These are phyloP conservation scores for Aschersonia sp. DNA, from an alignment of 2,329 filamentous ascomycete genomes.

Conservation along the genomic window DNA sequence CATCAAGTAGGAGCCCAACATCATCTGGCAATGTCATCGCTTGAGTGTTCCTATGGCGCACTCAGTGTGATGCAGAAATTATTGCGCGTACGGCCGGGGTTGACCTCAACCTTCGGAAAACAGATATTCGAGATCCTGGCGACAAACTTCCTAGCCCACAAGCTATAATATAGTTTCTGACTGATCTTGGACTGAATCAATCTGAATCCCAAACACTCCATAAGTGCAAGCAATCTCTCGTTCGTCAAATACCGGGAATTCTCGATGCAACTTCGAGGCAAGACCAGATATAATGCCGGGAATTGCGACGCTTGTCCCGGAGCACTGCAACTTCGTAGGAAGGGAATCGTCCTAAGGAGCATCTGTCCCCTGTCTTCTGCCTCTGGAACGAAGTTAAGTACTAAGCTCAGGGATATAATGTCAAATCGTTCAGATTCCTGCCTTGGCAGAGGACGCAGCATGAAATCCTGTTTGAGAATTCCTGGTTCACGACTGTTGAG, in stretches of 20 bases:
- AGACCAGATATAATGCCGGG: constrained; percentile 71
- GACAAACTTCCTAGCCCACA: constrained; percentile 49
- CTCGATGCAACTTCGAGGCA: constrained; percentile 73
- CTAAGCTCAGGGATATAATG: constrained; percentile 79
- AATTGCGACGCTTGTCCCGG: constrained; percentile 21
- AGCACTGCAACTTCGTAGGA: constrained; percentile 32
- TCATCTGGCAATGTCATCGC: neutral
- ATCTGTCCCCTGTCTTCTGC: constrained; percentile 64
- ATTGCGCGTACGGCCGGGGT: constrained; percentile 63
- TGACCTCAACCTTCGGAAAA: constrained; percentile 55
- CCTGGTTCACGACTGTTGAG: constrained; percentile 70
- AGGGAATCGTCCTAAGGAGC: constrained; percentile 61
- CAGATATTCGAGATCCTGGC: constrained; percentile 5
- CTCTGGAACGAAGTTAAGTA: constrained; percentile 87
- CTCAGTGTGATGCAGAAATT: constrained; percentile 74
- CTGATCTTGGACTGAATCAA: constrained; percentile 55
- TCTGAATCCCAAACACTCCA: constrained; percentile 62
- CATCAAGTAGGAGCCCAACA: neutral
- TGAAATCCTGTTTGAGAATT: constrained; percentile 86
- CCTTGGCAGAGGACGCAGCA: constrained; percentile 64
- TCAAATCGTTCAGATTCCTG: constrained; percentile 57
- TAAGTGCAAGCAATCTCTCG: constrained; percentile 51
- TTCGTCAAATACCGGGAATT: constrained; percentile 88
- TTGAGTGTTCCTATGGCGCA: too few relatives aligned
- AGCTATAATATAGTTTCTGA: constrained; percentile 72